phyloP scores from a whole-genome alignment of 257 asterid species.

The Solanum microdontum region DNA sequence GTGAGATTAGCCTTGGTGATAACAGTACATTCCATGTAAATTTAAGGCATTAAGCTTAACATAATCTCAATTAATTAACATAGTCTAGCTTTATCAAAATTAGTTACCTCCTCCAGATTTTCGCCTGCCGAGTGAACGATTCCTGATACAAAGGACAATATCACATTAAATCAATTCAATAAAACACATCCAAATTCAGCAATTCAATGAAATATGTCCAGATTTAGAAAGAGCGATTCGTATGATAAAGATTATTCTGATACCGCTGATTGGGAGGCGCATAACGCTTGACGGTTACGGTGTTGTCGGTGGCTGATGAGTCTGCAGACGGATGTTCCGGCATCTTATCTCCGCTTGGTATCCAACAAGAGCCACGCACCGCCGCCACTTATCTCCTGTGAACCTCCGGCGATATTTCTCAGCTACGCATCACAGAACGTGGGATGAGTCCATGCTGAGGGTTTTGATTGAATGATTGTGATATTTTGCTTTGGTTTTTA shows the following conservation, averaged over 20 bases:
- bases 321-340: slow-evolving; percentile 63
- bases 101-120: slow-evolving; percentile 85
- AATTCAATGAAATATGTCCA: background rate
- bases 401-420: background rate
- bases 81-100: background rate
- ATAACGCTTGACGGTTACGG: slow-evolving; percentile 64
- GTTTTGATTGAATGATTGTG: background rate
- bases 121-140: slow-evolving; percentile 78
- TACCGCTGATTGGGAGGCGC: slow-evolving; percentile 96
- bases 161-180: slow-evolving; percentile 1
- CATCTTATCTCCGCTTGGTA: slow-evolving; percentile 23
- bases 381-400: background rate
- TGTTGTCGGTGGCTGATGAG: slow-evolving; percentile 41
- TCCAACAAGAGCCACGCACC: background rate
- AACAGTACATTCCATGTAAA: background rate
- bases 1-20: background rate
- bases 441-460: background rate
- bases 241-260: background rate
- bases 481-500: background rate
- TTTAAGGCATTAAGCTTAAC: background rate
- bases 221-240: background rate
- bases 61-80: background rate
- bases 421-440: background rate
- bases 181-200: background rate
- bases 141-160: slow-evolving; percentile 41